These are phyloP conservation scores for Alternaria triticina DNA, from an alignment of 2,329 filamentous ascomycete genomes.

Conservation along the genomic window DNA sequence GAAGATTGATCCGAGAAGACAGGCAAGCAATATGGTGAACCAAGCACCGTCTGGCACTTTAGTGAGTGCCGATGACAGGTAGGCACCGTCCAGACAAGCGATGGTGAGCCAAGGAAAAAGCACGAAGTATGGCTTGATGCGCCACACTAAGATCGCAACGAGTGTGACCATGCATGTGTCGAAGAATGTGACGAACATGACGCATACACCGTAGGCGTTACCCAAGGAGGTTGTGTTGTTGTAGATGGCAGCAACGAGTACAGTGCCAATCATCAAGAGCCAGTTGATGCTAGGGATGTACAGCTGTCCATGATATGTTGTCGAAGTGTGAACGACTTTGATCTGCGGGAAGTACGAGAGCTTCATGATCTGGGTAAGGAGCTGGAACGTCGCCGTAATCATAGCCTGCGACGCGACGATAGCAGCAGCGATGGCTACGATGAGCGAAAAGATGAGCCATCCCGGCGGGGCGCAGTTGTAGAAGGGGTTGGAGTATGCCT, in stretches of 20 bases:
- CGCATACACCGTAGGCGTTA: constrained; percentile 79
- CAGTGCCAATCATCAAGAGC: constrained; percentile 75
- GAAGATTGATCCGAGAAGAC: constrained; percentile 68
- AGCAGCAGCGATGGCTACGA: constrained; percentile 72
- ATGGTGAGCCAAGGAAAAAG: constrained; percentile 68
- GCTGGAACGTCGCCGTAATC: constrained; percentile 76
- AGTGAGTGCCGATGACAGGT: constrained; percentile 70
- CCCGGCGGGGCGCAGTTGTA: constrained; percentile 73
- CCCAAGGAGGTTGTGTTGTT: constrained; percentile 70
- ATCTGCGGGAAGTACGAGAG: constrained; percentile 77
- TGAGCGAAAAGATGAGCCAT: constrained; percentile 70
- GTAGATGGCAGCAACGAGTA: constrained; percentile 77
- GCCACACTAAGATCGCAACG: constrained; percentile 76
- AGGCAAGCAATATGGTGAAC: constrained; percentile 74
- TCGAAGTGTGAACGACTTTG: constrained; percentile 73
- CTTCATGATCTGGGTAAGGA: constrained; percentile 75
- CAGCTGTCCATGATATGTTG: constrained; percentile 73
- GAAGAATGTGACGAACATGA: constrained; percentile 81
- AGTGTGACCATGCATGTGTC: constrained; percentile 77
- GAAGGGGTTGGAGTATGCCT: constrained; percentile 74
- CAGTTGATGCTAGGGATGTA: constrained; percentile 80
- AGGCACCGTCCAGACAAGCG: constrained; percentile 71
- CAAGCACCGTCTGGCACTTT: constrained; percentile 80
- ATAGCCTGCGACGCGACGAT: constrained; percentile 81
- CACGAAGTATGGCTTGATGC: constrained; percentile 66